A percentile compares a stretch with the other conserved stretches of the same genome.
These are phyloP conservation scores for Neonectria neomacrospora DNA, from an alignment of 2,329 filamentous ascomycete genomes.

Conservation along the genomic window DNA sequence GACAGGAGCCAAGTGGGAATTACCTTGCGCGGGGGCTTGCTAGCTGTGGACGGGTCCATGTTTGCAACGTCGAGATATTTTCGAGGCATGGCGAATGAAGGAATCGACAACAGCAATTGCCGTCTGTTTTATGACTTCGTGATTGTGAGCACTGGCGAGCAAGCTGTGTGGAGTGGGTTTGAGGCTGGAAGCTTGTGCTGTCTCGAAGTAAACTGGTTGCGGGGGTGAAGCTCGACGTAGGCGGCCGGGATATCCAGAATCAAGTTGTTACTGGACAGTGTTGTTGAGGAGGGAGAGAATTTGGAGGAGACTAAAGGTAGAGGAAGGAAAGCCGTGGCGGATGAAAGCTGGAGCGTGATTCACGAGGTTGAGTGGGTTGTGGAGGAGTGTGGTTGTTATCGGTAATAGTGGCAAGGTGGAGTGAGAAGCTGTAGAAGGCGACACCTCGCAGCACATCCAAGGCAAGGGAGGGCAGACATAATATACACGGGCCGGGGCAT, in stretches of 20 bases:
- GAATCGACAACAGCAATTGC: neutral
- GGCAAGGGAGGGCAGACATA: neutral
- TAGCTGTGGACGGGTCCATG: constrained; percentile 44
- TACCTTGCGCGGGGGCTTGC: constrained; percentile 47
- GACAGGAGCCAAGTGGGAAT: neutral
- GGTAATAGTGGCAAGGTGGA: neutral
- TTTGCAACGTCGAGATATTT: constrained; percentile 48
- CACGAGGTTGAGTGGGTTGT: neutral
- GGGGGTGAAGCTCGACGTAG: neutral
- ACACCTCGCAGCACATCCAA: neutral
- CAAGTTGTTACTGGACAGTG: neutral
- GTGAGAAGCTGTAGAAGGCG: too few relatives aligned
- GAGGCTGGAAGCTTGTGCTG: neutral
- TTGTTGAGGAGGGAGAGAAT: neutral
- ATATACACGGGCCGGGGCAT: neutral
- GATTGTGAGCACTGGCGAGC: too few relatives aligned
- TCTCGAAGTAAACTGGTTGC: neutral
- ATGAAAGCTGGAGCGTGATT: neutral
- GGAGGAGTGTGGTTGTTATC: neutral
- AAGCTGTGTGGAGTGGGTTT: neutral
- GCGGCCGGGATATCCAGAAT: neutral
- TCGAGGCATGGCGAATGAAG: constrained; percentile 51
- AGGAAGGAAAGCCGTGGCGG: neutral
- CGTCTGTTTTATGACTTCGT: constrained; percentile 13
- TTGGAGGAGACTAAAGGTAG: neutral